Evolutionary conservation across 768 basidiomycete species (phyloP).

Genomic region (Amyloporia xantha): DNA sequence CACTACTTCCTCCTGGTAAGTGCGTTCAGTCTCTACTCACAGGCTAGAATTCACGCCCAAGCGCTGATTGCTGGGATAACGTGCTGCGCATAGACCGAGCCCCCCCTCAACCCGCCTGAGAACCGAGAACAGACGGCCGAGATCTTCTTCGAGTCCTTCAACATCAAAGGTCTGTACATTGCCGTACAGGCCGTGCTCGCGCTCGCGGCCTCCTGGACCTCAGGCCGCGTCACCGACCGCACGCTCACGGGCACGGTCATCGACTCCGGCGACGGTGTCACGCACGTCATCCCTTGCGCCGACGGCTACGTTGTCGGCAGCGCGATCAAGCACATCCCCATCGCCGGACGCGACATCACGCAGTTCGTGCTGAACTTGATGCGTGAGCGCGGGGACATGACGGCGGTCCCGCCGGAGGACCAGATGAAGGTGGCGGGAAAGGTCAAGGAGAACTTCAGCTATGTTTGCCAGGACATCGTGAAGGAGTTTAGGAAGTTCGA

Average conservation of each 20-base stretch:
- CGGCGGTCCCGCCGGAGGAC: slow-evolving; percentile 89
- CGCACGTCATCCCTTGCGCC: slow-evolving; percentile 93
- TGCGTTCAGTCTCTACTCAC: slow-evolving; percentile 8
- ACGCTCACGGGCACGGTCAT: slow-evolving; percentile 96
- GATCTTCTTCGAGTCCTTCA: slow-evolving; percentile 99
- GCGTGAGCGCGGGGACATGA: slow-evolving; percentile 91
- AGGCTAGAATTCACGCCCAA: neutral
- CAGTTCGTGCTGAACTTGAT: slow-evolving; percentile 94
- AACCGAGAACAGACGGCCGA: slow-evolving; percentile 99
- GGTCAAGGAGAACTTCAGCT: slow-evolving; percentile 97
- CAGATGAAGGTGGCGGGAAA: slow-evolving; percentile 85
- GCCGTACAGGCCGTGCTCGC: slow-evolving; percentile 98
- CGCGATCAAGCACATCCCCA: slow-evolving; percentile 98
- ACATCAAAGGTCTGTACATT: slow-evolving; percentile 97
- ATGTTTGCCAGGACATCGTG: slow-evolving; percentile 98
- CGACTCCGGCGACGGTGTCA: slow-evolving; percentile 98
- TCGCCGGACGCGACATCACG: slow-evolving; percentile 95
- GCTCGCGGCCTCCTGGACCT: slow-evolving; percentile 95
- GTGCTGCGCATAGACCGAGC: slow-evolving; percentile 72
- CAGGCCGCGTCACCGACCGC: slow-evolving; percentile 81
- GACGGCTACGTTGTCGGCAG: slow-evolving; percentile 99
- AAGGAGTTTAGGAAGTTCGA: slow-evolving; percentile 99
- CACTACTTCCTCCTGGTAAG: slow-evolving; percentile 95
- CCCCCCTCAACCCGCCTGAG: slow-evolving; percentile 95
- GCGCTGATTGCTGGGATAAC: slow-evolving; percentile 4